Evolutionary conservation across 345 rosid genomes (phyloP).

Genomic region (rapeseed (Brassica napus)): Da-Ae NC_063445.1:2268001-2268500

Average conservation of each 20-base stretch:
- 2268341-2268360: constrained; percentile 42
- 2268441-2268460: constrained; percentile 52
- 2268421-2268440: constrained; percentile 64
- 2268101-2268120: constrained; percentile 75
- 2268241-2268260: constrained; percentile 74
- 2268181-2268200: constrained; percentile 76
- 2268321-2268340: constrained; percentile 65
- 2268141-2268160: constrained; percentile 92
- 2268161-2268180: constrained; percentile 71
- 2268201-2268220: constrained; percentile 75
- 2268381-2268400: constrained; percentile 40
- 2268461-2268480: constrained; percentile 46
- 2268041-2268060: constrained; percentile 46
- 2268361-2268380: constrained; percentile 56
- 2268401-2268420: constrained; percentile 52
- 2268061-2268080: constrained; percentile 47
- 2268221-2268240: constrained; percentile 72
- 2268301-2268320: constrained; percentile 31
- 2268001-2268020: constrained; percentile 59
- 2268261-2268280: constrained; percentile 89
- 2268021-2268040: constrained; percentile 57
- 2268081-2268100: constrained; percentile 69
- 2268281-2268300: constrained; percentile 57
- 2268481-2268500: constrained; percentile 26
- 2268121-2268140: constrained; percentile 77